A percentile compares a stretch with the other conserved stretches of the same genome.
phyloP scores from a whole-genome alignment of 2,329 filamentous ascomycete species.

The Podosphaera xanthii region DNA sequence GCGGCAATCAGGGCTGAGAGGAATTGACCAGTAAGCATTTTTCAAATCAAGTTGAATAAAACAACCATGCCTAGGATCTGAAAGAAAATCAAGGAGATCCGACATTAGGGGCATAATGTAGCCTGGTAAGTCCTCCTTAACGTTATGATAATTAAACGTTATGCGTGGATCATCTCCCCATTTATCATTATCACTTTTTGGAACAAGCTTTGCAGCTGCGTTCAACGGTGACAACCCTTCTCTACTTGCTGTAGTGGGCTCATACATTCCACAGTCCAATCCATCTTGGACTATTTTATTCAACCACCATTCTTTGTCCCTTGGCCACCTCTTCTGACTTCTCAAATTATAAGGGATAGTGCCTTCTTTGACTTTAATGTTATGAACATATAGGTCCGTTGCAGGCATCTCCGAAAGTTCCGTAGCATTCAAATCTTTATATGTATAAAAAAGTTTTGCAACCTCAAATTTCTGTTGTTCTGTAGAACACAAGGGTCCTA shows the following conservation, averaged over 20 bases:
- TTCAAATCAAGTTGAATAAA: constrained; percentile 1
- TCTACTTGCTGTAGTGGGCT: background rate
- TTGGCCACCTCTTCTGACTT: background rate
- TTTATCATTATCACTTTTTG: background rate
- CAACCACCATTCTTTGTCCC: background rate
- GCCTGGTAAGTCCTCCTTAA: background rate
- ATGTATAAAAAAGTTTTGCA: background rate
- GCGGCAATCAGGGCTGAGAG: background rate
- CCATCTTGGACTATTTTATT: background rate
- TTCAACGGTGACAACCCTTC: background rate
- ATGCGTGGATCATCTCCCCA: background rate
- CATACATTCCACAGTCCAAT: background rate
- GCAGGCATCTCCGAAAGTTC: background rate
- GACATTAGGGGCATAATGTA: background rate
- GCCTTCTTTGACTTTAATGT: background rate
- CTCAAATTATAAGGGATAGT: background rate
- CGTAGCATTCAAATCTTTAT: background rate
- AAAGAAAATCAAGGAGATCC: background rate
- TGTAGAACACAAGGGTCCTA: background rate
- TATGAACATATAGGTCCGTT: background rate
- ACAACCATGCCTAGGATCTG: background rate
- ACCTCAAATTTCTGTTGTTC: background rate
- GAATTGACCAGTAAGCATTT: background rate
- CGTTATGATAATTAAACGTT: background rate
- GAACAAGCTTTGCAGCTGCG: background rate